These are phyloP conservation scores for Beauveria asiatica DNA, from an alignment of 2,329 filamentous ascomycete species.

Conservation along the genomic window DNA sequence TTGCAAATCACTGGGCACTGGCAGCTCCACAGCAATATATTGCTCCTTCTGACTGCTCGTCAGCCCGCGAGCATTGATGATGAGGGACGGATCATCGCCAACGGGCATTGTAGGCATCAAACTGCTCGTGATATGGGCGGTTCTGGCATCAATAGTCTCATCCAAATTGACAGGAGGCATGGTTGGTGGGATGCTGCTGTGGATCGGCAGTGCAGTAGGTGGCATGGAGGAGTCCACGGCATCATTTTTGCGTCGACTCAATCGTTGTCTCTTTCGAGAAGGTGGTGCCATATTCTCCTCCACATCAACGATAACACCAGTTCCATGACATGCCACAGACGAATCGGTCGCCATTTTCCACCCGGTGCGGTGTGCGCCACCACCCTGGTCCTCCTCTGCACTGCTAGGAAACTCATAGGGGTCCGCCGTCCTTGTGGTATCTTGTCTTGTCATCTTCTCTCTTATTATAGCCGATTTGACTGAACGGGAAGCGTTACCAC, in stretches of 20 bases:
- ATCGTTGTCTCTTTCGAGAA: neutral
- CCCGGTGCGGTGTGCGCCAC: neutral
- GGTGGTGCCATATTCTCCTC: neutral
- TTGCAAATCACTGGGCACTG: slow-evolving; percentile 13
- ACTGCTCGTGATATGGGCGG: neutral
- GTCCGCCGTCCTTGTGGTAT: slow-evolving; percentile 17
- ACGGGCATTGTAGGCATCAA: slow-evolving; percentile 15
- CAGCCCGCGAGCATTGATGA: slow-evolving; percentile 25
- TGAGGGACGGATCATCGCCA: slow-evolving; percentile 22
- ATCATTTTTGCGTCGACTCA: neutral
- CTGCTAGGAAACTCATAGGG: slow-evolving; percentile 39
- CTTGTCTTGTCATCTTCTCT: slow-evolving; percentile 9
- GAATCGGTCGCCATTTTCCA: neutral
- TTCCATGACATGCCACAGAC: neutral
- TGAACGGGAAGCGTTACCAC: neutral
- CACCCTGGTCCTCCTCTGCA: slow-evolving; percentile 20
- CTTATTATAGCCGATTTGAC: slow-evolving; percentile 3
- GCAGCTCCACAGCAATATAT: slow-evolving; percentile 22
- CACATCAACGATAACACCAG: neutral
- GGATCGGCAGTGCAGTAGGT: neutral
- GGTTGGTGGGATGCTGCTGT: slow-evolving; percentile 21
- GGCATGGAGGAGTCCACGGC: neutral
- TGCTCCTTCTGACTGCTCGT: slow-evolving; percentile 30
- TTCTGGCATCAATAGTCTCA: neutral
- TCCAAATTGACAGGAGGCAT: slow-evolving; percentile 3